Evolutionary conservation across 1,284 basidiomycete genomes (phyloP).

Genomic region (Boletus semigastroideus): DNA sequence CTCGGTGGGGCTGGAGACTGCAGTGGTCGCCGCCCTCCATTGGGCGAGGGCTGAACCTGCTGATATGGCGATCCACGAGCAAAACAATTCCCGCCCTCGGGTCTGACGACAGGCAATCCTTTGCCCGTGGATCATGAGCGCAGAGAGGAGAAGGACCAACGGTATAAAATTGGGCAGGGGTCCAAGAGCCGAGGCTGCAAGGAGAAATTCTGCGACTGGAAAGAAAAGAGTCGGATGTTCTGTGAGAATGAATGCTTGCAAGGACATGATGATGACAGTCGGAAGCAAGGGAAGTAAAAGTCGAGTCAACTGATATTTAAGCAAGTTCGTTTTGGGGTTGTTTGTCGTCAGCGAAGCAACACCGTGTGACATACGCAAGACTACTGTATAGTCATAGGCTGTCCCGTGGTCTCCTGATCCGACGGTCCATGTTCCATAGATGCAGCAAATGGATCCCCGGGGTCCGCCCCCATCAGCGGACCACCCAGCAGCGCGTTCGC

Average conservation of each 20-base stretch:
- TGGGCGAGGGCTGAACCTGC: constrained; percentile 48
- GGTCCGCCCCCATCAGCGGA: constrained; percentile 53
- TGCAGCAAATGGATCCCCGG: constrained; percentile 54
- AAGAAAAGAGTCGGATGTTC: constrained; percentile 35
- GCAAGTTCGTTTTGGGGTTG: constrained; percentile 24
- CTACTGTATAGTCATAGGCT: background rate
- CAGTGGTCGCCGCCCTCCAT: constrained; percentile 48
- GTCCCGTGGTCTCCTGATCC: constrained; percentile 13
- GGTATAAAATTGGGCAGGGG: constrained; percentile 54
- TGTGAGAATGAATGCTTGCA: constrained; percentile 28
- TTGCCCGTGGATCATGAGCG: constrained; percentile 50
- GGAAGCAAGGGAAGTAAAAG: background rate
- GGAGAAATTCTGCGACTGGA: constrained; percentile 33
- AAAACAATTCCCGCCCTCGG: constrained; percentile 31
- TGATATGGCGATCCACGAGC: constrained; percentile 45
- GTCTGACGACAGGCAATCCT: constrained; percentile 41
- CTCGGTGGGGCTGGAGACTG: constrained; percentile 51
- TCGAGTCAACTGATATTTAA: constrained; percentile 15
- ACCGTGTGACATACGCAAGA: background rate
- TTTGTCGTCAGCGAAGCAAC: constrained; percentile 20
- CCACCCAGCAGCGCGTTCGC: constrained; percentile 57
- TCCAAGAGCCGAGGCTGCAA: constrained; percentile 48
- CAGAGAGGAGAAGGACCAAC: constrained; percentile 45
- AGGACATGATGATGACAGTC: constrained; percentile 25
- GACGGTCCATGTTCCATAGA: constrained; percentile 24